Evolutionary conservation across 2,329 filamentous ascomycete genomes (phyloP).

Genomic region (Colletotrichum tropicale): DNA sequence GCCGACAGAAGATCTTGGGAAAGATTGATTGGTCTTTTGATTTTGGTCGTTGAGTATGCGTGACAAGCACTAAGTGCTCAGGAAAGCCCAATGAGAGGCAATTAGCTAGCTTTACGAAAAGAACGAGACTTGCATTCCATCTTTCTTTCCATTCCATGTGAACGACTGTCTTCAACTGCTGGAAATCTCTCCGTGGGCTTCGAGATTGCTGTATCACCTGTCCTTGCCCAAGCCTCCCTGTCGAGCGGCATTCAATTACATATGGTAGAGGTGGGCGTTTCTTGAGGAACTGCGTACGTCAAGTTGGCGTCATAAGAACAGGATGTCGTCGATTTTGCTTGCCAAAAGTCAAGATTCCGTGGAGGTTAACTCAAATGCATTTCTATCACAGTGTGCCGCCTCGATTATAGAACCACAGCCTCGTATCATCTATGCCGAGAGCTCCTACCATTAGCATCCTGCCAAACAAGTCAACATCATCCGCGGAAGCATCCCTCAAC

Average conservation of each 20-base stretch:
- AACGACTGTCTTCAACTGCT: neutral
- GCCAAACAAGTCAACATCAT: slow-evolving; percentile 49
- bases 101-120: neutral
- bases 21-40: neutral
- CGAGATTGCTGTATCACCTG: neutral
- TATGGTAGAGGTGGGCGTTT: neutral
- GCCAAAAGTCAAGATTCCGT: neutral
- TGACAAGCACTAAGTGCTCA: neutral
- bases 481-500: slow-evolving; percentile 39
- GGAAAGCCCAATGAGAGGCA: neutral
- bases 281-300: neutral
- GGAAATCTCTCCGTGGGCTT: neutral
- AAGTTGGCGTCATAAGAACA: no score
- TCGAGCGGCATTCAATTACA: neutral
- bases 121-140: neutral
- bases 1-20: neutral
- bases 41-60: neutral
- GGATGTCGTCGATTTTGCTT: neutral
- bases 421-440: slow-evolving; percentile 35
- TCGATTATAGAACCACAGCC: slow-evolving; percentile 32
- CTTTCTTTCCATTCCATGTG: neutral
- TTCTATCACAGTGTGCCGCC: neutral
- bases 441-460: slow-evolving; percentile 35
- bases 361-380: neutral
- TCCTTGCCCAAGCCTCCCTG: neutral